These are phyloP conservation scores for Dothideomycetidae sp. DNA, from an alignment of 2,329 filamentous ascomycete species.

Conservation along the genomic window DNA sequence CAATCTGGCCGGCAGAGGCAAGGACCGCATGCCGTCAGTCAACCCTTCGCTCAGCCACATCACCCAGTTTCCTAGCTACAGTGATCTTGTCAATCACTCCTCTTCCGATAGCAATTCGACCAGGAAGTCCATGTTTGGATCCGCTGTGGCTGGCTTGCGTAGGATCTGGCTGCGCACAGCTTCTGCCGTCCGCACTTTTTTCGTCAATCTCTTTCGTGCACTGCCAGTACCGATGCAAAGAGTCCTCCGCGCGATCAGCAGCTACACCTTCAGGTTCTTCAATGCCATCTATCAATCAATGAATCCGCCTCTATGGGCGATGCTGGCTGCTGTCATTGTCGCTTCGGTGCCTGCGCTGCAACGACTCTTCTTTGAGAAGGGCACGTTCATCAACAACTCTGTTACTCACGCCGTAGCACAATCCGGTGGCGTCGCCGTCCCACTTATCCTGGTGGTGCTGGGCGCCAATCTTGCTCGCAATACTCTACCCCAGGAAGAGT, in stretches of 20 bases:
- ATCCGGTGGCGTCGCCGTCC: slow-evolving; percentile 81
- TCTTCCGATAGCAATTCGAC: slow-evolving; percentile 12
- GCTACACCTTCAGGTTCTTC: slow-evolving; percentile 37
- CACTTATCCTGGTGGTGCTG: slow-evolving; percentile 85
- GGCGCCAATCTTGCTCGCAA: slow-evolving; percentile 90
- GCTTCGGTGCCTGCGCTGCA: slow-evolving; percentile 78
- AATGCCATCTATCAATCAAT: slow-evolving; percentile 79
- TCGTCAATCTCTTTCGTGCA: slow-evolving; percentile 29
- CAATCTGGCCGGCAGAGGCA: slow-evolving; percentile 24
- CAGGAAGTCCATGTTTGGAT: slow-evolving; percentile 16
- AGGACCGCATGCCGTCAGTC: slow-evolving; percentile 11
- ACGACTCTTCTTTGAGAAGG: slow-evolving; percentile 71
- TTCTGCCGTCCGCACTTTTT: slow-evolving; percentile 20
- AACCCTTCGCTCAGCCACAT: slow-evolving; percentile 35
- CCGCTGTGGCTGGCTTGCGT: slow-evolving; percentile 1
- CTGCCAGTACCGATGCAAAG: slow-evolving; percentile 42
- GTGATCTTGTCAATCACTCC: slow-evolving; percentile 13
- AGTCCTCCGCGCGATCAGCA: slow-evolving; percentile 29
- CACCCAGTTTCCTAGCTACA: slow-evolving; percentile 28
- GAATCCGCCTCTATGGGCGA: slow-evolving; percentile 96
- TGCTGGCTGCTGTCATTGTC: slow-evolving; percentile 80
- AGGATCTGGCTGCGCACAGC: slow-evolving; percentile 4
- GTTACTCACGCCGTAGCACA: slow-evolving; percentile 77
- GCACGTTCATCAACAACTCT: slow-evolving; percentile 83
- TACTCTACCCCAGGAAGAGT: slow-evolving; percentile 56